Base-by-base conservation (phyloP, 352 stramenopile species). In the Phytophthora sansomeana region DNA sequence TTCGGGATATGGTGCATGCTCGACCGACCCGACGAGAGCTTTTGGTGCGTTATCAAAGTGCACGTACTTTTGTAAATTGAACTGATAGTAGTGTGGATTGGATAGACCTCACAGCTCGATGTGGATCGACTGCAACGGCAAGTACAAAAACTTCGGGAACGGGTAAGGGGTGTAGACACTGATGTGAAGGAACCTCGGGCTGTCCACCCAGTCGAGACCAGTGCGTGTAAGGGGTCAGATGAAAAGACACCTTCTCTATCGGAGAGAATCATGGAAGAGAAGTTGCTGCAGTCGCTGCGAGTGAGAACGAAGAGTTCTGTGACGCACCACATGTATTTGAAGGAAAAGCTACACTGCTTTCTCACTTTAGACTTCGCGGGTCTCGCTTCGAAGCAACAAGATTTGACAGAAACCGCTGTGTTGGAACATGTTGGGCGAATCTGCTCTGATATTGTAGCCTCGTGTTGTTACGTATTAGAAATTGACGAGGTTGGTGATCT, bases 381-480 rank as follows among this genome's bases (percentile, higher is more conserved):
- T 14, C 32, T 75, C 8, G 50, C 21, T 19, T 54, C 41, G 26
- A 42, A 55, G 10, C 21, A 29, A 11, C 29, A 54, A 5, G 24
- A 41, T 6, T 33, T 59, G 32, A 36, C 46, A 28, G 26, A 70
- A 33, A 3, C 42, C 9, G 21, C 32, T 5, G 52, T 80, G 6
- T 24, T 52, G 17, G 57, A 73, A 29, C 61, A 43, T 13, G 52
- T 81, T 49, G 69, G 69, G 5, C 56, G 44, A 8, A 52, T 81
- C 21, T 76, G 69, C 38, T 74, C 65, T 2, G 58, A 78, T 47
- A 74, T 81, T 35, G 69, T 81, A 8, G 73, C 73, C 0, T 64
- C 54, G 2, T 81, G 69, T 32, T 81, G 69, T 28, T 73, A 74
- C 36, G 54, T 51, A 4, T 30, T 76, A 11, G 55, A 69, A 32